Conservation (phyloP, 2,329 filamentous ascomycete species). For the Peltaster fructicola region DNA sequence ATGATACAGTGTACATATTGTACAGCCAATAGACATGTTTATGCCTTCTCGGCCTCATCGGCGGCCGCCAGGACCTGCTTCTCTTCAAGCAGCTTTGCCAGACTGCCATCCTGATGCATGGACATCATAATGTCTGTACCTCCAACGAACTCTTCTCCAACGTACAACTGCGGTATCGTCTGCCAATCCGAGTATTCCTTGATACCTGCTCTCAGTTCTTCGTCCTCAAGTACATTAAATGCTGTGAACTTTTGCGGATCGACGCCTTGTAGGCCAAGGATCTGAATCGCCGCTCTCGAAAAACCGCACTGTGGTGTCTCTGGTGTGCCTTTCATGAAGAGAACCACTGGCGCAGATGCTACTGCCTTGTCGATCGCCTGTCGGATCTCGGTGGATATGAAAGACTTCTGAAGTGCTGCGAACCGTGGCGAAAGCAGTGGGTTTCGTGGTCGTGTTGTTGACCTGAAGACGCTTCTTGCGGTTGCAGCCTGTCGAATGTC, state of each 20-base stretch:
- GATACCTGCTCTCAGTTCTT: slow-evolving; percentile 78
- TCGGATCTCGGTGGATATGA: slow-evolving; percentile 64
- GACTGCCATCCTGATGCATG: slow-evolving; percentile 91
- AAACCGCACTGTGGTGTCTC: slow-evolving; percentile 94
- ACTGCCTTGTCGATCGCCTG: slow-evolving; percentile 83
- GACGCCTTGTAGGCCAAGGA: slow-evolving; percentile 84
- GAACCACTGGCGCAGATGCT: slow-evolving; percentile 69
- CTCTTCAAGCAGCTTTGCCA: slow-evolving; percentile 81
- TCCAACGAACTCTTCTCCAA: slow-evolving; percentile 89
- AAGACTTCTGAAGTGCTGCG: slow-evolving; percentile 36
- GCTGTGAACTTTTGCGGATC: slow-evolving; percentile 94
- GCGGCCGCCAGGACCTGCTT: slow-evolving; percentile 65
- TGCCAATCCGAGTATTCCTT: slow-evolving; percentile 99
- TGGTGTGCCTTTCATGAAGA: slow-evolving; percentile 99
- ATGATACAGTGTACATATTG: not conserved
- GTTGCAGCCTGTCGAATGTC: no score
- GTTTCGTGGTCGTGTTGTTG: slow-evolving; percentile 25
- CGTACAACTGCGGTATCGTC: slow-evolving; percentile 90
- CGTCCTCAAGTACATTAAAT: slow-evolving; percentile 90
- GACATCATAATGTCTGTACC: slow-evolving; percentile 94
- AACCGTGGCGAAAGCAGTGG: slow-evolving; percentile 26
- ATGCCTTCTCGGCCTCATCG: slow-evolving; percentile 20
- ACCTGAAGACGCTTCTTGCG: slow-evolving; percentile 19
- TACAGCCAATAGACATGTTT: not conserved
- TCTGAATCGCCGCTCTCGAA: slow-evolving; percentile 86